Conservation (phyloP, 2,329 filamentous ascomycete genomes). For the Phialemonium atrogriseum region DNA sequence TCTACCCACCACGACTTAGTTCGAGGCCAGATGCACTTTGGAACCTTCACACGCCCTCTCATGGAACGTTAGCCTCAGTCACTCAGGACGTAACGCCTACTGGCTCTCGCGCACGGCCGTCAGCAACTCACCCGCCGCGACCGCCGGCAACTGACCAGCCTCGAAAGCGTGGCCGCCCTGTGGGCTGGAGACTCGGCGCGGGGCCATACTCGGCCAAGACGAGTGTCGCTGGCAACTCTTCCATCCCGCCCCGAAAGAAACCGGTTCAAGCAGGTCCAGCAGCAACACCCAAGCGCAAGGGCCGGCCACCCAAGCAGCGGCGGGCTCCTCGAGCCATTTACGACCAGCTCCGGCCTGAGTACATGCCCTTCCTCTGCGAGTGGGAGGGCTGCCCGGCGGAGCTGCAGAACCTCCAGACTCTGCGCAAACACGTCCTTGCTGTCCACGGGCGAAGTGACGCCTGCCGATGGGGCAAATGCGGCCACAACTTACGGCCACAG, state of each 20-base stretch:
- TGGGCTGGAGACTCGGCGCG: conserved; percentile 33
- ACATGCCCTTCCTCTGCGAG: conserved; percentile 48
- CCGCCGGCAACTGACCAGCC: conserved; percentile 9
- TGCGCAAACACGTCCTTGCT: conserved; percentile 42
- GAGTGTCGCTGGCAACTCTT: conserved; percentile 3
- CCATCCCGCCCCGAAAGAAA: conserved; percentile 9
- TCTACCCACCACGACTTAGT: not conserved
- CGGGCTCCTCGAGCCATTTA: conserved; percentile 34
- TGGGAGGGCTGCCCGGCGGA: conserved; percentile 52
- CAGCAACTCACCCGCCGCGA: not conserved
- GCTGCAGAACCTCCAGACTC: conserved; percentile 53
- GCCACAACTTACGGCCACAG: conserved; percentile 7
- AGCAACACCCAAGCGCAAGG: conserved; percentile 24
- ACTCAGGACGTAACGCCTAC: too few relatives aligned
- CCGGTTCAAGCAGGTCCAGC: conserved; percentile 5
- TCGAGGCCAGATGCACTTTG: too few relatives aligned
- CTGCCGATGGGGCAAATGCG: conserved; percentile 35
- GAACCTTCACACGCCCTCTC: too few relatives aligned
- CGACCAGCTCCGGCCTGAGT: conserved; percentile 30
- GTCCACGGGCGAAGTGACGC: conserved; percentile 31
- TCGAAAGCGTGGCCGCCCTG: conserved; percentile 39
- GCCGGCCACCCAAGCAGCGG: conserved; percentile 31
- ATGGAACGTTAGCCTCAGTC: too few relatives aligned
- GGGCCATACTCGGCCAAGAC: conserved; percentile 17
- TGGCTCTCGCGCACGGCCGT: too few relatives aligned